Percentiles rank a stretch among this genome's conserved stretches.
phyloP scores from a whole-genome alignment of 352 stramenopile species.

The Phytophthora aleatoria region DNA sequence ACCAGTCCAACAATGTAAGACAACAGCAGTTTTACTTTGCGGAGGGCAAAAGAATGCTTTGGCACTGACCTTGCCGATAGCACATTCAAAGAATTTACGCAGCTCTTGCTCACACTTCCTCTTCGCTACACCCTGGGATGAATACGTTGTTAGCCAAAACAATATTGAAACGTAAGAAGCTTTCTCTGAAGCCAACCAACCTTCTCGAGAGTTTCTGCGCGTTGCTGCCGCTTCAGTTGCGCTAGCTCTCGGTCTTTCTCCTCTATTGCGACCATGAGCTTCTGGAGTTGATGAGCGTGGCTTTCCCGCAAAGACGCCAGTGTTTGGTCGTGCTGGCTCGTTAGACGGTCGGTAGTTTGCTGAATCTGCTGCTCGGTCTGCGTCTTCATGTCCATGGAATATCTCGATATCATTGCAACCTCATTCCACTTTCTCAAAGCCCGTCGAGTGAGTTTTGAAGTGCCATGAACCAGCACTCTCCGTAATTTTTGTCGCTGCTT shows the following conservation, averaged over 20 bases:
- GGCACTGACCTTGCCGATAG: conserved; percentile 29
- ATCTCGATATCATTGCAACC: conserved; percentile 4
- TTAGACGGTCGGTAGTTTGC: conserved; percentile 8
- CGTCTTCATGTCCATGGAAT: conserved; percentile 12
- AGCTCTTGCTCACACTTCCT: conserved; percentile 37
- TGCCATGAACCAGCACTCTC: conserved; percentile 19
- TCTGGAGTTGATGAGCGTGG: conserved; percentile 28
- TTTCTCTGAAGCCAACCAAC: conserved; percentile 12
- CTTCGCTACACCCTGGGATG: conserved; percentile 16
- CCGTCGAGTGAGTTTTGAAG: background rate
- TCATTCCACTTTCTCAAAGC: conserved; percentile 28
- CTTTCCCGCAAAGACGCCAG: conserved; percentile 6
- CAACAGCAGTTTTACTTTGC: background rate
- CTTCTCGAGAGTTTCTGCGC: conserved; percentile 20
- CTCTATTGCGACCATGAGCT: conserved; percentile 25
- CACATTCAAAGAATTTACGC: conserved; percentile 40
- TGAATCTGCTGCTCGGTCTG: conserved; percentile 19
- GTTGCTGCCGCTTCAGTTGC: conserved; percentile 17
- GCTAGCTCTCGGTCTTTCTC: conserved; percentile 33
- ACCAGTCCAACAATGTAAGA: background rate
- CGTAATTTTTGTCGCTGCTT: conserved; percentile 19
- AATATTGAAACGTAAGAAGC: background rate
- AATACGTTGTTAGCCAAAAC: background rate
- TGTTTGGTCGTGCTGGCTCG: conserved; percentile 24
- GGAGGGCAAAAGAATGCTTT: background rate